Evolutionary conservation across 2,329 filamentous ascomycete genomes (phyloP).

Genomic region (Periconia macrospinosa): DNA sequence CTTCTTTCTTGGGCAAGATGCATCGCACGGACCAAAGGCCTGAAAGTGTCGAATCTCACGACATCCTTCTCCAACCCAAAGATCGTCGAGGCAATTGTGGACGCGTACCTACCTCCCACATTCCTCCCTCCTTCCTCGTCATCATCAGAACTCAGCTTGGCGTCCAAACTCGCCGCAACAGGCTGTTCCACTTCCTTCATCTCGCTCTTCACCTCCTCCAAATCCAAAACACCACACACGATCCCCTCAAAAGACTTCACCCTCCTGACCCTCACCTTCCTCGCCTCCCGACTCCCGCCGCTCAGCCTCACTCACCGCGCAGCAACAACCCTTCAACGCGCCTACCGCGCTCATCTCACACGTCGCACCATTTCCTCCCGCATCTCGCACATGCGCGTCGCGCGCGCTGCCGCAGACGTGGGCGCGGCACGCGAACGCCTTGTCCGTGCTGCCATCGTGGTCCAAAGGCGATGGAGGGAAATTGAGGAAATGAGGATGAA

Average conservation of each 20-base stretch:
- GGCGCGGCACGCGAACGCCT: constrained; percentile 49
- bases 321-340: constrained; percentile 55
- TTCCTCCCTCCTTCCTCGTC: constrained; percentile 5
- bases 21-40: constrained; percentile 51
- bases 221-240: constrained; percentile 22
- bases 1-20: constrained; percentile 60
- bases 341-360: constrained; percentile 48
- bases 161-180: constrained; percentile 42
- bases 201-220: constrained; percentile 43
- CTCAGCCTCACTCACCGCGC: constrained; percentile 54
- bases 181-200: constrained; percentile 51
- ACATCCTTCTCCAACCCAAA: constrained; percentile 60
- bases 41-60: constrained; percentile 57
- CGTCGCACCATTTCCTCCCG: constrained; percentile 36
- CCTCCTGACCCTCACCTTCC: constrained; percentile 59
- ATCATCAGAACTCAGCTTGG: constrained; percentile 21
- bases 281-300: constrained; percentile 60
- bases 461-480: constrained; percentile 50
- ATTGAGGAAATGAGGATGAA: constrained; percentile 40
- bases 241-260: constrained; percentile 60
- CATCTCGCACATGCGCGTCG: constrained; percentile 45
- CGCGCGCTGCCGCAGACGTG: constrained; percentile 51
- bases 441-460: constrained; percentile 42
- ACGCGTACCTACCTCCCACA: constrained; percentile 53
- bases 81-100: constrained; percentile 59